Evolutionary conservation across 139 green algal genomes (phyloP).

Genomic region (Marvania coccoides): DNA sequence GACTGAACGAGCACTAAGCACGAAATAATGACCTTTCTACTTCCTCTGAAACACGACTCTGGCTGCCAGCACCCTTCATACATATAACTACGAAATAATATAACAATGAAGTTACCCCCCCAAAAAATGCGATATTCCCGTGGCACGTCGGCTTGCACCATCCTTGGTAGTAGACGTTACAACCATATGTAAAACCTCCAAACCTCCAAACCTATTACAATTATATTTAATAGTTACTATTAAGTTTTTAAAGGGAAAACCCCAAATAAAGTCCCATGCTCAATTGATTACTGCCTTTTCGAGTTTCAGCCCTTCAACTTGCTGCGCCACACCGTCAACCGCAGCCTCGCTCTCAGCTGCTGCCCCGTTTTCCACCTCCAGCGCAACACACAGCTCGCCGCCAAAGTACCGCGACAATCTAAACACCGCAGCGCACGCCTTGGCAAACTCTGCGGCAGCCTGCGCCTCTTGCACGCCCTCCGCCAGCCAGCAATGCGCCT

Average conservation of each 20-base stretch:
- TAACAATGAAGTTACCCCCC: not conserved
- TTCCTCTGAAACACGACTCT: not conserved
- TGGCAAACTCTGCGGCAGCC: slow-evolving; percentile 38
- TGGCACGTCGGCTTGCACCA: not conserved
- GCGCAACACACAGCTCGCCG: slow-evolving; percentile 19
- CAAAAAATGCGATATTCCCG: not conserved
- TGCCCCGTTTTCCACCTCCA: not conserved
- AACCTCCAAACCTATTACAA: not conserved
- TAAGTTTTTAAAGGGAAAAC: not conserved
- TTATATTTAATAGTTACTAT: not conserved
- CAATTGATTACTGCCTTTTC: not conserved
- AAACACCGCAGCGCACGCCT: slow-evolving; percentile 39
- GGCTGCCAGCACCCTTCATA: not conserved
- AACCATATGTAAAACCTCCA: no score
- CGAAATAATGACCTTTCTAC: not conserved
- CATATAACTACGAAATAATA: no score
- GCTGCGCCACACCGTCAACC: not conserved
- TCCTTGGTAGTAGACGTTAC: no score
- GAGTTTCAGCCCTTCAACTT: not conserved
- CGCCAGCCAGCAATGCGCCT: slow-evolving; percentile 38
- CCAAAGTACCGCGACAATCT: slow-evolving; percentile 53
- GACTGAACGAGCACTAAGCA: not conserved
- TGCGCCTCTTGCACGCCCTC: slow-evolving; percentile 13
- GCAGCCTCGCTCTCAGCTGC: not conserved
- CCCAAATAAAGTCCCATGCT: not conserved